Evolutionary conservation across 805 yeast genomes (phyloP).

Genomic region (Ascoidea asiatica): DNA sequence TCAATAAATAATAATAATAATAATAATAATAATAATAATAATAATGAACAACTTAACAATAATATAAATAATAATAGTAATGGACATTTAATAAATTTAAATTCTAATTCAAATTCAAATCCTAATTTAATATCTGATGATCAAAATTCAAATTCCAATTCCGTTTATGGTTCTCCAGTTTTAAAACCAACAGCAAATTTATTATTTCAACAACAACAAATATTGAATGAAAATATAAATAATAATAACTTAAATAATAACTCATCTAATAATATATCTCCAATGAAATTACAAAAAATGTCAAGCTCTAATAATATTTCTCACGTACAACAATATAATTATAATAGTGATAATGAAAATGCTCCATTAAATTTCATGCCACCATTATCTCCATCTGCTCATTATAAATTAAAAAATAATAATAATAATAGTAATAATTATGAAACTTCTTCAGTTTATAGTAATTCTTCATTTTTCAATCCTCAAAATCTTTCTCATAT

Average conservation of each 20-base stretch:
- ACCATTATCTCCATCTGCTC: neutral
- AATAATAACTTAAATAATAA: neutral
- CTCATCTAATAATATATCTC: neutral
- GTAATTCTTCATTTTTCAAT: neutral
- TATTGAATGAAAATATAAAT: too few relatives aligned
- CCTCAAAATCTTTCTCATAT: neutral
- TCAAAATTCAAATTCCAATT: neutral
- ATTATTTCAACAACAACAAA: too few relatives aligned
- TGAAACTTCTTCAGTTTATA: neutral
- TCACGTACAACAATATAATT: neutral
- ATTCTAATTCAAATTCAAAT: neutral
- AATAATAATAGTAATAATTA: neutral
- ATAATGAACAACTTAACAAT: too few relatives aligned
- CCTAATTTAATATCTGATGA: neutral
- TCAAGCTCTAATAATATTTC: neutral
- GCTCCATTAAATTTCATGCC: neutral
- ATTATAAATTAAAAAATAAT: too few relatives aligned
- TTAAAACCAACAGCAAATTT: neutral
- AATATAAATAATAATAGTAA: too few relatives aligned
- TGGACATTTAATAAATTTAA: too few relatives aligned
- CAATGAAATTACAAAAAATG: neutral
- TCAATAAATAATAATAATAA: neutral
- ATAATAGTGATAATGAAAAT: neutral
- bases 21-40: too few relatives aligned
- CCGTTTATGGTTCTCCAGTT: neutral